Evolutionary conservation across 2,329 filamentous ascomycete genomes (phyloP), one percentile per base, ranked within the genome.

Genomic region (Sclerotinia minor): DNA sequence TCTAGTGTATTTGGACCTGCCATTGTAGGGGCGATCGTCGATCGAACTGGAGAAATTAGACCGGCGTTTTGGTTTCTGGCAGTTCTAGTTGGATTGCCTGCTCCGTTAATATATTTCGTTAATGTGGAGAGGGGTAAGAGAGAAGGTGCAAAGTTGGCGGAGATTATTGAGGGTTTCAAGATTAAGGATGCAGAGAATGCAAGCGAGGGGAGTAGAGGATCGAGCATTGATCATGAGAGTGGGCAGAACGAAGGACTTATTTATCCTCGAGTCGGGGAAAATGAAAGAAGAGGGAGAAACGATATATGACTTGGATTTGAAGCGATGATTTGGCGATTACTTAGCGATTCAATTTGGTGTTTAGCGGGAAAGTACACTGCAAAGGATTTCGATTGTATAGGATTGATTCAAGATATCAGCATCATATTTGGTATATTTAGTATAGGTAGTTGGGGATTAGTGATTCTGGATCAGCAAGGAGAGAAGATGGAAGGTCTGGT

Each of bases 21-120:
- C 0, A 92, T 99, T 76, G 94, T 98, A 0, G 95, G 94, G 0
- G 87, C 88, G 13, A 96, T 99, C 72, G 97, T 96, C 17, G 93
- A 97, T 79, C 86, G 82, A 58, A 89, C 89, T 38, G 92, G 91
- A 3, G 87, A 90, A 72, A 94, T 94, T 70, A 84, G 91, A 53
- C 90, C 90, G 13, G 94, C 94, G 0, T 99, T 99, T 79, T 91
- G 90, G 83, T 99, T 99, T 78, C 81, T 99, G 54, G 92, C 92
- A 0, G 82, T 89, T 4, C 80, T 98, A 29, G 90, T 98, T 19
- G 89, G 90, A 13, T 79, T 96, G 2, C 93, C 95, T 0, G 87
- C 93, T 17, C 92, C 93, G 2, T 81, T 98, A 61, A 91, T 98
- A 78, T 89, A 88, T 77, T 84, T 92, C 67, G 91, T 99, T 49